Evolutionary conservation across 257 asterid genomes (phyloP).

Genomic region (Salvia miltiorrhiza): DNA sequence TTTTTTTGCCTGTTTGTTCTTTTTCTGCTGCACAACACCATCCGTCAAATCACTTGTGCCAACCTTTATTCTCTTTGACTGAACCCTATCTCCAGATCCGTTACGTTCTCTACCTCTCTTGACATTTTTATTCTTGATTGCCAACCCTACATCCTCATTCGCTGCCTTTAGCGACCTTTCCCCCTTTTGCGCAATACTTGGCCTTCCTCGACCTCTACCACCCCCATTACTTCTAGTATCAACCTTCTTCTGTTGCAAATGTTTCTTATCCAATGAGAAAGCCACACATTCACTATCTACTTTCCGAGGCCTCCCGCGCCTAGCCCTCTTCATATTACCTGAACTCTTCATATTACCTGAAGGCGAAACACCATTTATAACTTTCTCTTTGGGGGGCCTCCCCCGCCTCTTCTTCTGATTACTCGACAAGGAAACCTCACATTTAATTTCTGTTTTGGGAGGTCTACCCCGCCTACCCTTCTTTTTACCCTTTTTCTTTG

Average conservation of each 20-base stretch:
- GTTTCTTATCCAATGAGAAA: conserved; percentile 12
- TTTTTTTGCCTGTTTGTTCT: not conserved
- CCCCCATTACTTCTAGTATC: conserved; percentile 15
- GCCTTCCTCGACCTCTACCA: conserved; percentile 22
- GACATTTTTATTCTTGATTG: conserved; percentile 22
- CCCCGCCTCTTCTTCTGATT: conserved; percentile 26
- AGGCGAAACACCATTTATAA: conserved; percentile 12
- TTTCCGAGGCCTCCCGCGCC: conserved; percentile 40
- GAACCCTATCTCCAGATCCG: conserved; percentile 22
- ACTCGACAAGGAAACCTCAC: conserved; percentile 17
- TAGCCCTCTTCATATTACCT: conserved; percentile 6
- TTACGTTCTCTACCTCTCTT: conserved; percentile 22
- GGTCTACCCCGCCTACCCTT: conserved; percentile 42
- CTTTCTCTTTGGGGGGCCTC: conserved; percentile 33
- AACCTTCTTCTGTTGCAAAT: conserved; percentile 19
- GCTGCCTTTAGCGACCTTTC: conserved; percentile 37
- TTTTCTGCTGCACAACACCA: conserved; percentile 9
- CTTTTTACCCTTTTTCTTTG: conserved; percentile 12
- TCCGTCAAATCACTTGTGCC: conserved; percentile 9
- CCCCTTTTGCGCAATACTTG: conserved; percentile 24
- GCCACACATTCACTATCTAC: conserved; percentile 9
- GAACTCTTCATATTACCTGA: conserved; percentile 11
- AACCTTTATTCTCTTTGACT: conserved; percentile 18
- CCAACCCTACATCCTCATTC: conserved; percentile 5
- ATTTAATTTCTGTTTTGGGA: conserved; percentile 26